These are phyloP conservation scores for Tephrocybe sp. DNA, from an alignment of 768 basidiomycete species.

Conservation along the genomic window DNA sequence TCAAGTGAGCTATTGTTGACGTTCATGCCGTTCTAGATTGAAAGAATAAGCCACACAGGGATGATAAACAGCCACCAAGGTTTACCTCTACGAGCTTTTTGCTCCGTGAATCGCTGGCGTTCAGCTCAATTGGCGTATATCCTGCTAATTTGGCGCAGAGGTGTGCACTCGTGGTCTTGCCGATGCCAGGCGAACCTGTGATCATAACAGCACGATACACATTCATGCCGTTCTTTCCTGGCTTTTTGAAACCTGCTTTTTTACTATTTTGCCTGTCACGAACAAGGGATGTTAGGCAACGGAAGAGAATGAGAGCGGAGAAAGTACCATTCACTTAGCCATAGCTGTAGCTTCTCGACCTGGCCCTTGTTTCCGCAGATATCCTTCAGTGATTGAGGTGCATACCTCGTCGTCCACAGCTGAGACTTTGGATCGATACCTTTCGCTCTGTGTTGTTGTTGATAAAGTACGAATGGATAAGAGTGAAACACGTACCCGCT, in stretches of 20 bases:
- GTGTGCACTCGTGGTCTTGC: constrained; percentile 96
- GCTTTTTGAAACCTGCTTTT: constrained; percentile 85
- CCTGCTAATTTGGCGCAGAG: constrained; percentile 88
- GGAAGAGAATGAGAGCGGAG: neutral
- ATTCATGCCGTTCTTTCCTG: constrained; percentile 88
- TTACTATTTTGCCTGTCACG: constrained; percentile 64
- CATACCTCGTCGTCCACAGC: constrained; percentile 95
- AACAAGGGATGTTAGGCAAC: neutral
- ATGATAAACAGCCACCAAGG: constrained; percentile 9
- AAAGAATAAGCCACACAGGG: neutral
- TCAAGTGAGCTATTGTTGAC: constrained; percentile 87
- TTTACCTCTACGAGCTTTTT: constrained; percentile 95
- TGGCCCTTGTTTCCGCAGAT: constrained; percentile 93
- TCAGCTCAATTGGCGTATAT: constrained; percentile 91
- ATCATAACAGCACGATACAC: constrained; percentile 84
- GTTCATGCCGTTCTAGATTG: constrained; percentile 76
- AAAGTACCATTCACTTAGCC: constrained; percentile 85
- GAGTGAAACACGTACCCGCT: constrained; percentile 5
- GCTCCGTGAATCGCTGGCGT: constrained; percentile 93
- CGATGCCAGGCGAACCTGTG: constrained; percentile 94
- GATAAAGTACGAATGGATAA: neutral
- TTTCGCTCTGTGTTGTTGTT: constrained; percentile 23
- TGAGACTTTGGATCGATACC: constrained; percentile 51
- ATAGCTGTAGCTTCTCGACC: constrained; percentile 84
- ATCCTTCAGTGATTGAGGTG: constrained; percentile 83